Base-by-base conservation (phyloP, 768 basidiomycete species). In the Lepiota venenata region DNA sequence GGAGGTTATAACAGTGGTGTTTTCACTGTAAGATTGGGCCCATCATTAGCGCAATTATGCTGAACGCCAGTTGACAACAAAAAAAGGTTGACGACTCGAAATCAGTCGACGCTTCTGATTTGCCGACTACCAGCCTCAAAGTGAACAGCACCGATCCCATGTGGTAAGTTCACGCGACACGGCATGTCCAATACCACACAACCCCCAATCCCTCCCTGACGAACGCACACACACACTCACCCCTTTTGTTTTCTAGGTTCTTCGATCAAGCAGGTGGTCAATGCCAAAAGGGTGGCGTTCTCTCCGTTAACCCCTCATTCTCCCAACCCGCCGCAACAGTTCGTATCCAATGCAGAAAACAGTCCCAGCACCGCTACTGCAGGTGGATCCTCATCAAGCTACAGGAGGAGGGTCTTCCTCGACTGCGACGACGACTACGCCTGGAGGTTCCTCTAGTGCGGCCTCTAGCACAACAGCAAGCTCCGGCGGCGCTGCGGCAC, bases 181-280 rank as follows among this genome's bases (percentile, higher is more conserved):
- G 1, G 21, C 25, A 46, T 27, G 29, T 21, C 2, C 44, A 20
- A 14, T 38, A 29, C 8, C 14, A 14, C 38, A 27, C 32, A 10
- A 15, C 16, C 4, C 40, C 27, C 43, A 52, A 38, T n/a, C 25
- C 43, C 16, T 22, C 10, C n/a, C n/a, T n/a, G n/a, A n/a, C n/a
- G n/a, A n/a, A n/a, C n/a, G n/a, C n/a, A n/a, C n/a, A n/a, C n/a
- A n/a, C n/a, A n/a, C n/a, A n/a, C n/a, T n/a, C n/a, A n/a, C n/a
- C n/a, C n/a, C n/a, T n/a, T n/a, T n/a, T n/a, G n/a, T n/a, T n/a
- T n/a, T n/a, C n/a, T 46, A 73, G 70, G 69, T 69, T 73, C 63
- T 74, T 71, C 52, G 73, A 74, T 52, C 61, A 72, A 61, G 74
- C 73, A 14, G 68, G 69, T 43, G 72, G 73, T 16, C 57, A 64